Conservation (phyloP, 2,329 filamentous ascomycete species). For the Ceratocystis eucalypticola region DNA sequence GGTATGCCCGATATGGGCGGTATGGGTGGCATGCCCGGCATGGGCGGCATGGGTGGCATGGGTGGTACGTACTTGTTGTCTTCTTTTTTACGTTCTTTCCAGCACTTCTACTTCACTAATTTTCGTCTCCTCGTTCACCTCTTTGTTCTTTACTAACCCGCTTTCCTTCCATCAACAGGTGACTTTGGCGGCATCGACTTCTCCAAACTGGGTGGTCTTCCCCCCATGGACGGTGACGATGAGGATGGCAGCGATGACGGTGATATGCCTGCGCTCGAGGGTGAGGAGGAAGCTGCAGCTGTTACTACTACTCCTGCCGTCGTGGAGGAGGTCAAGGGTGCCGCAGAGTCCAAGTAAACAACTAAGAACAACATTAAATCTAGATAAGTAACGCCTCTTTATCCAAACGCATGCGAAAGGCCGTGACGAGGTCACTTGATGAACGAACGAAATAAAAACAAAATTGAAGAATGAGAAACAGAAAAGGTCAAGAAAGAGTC, state of each 20-base stretch:
- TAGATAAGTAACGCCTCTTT: not conserved
- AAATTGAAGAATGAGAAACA: not conserved
- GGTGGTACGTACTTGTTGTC: slow-evolving; percentile 29
- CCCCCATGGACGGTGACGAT: slow-evolving; percentile 31
- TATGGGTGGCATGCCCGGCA: slow-evolving; percentile 29
- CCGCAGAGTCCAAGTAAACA: slow-evolving; percentile 9
- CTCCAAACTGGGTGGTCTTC: slow-evolving; percentile 60
- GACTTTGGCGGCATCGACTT: slow-evolving; percentile 86
- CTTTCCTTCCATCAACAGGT: slow-evolving; percentile 27
- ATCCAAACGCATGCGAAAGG: not conserved
- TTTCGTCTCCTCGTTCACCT: not conserved
- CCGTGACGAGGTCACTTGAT: not conserved
- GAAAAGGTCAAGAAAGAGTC: no score
- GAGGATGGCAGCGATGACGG: slow-evolving; percentile 50
- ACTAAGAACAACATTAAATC: slow-evolving; percentile 4
- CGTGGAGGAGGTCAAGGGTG: slow-evolving; percentile 1
- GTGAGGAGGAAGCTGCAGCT: slow-evolving; percentile 29
- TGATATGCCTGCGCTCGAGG: slow-evolving; percentile 70
- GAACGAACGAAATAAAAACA: not conserved
- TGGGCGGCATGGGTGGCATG: slow-evolving; percentile 52
- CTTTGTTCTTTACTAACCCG: not conserved
- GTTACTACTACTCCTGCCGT: slow-evolving; percentile 9
- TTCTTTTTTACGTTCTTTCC: not conserved
- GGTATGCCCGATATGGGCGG: slow-evolving; percentile 42
- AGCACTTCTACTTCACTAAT: no score